These are phyloP conservation scores for Triticum aestivum DNA, from an alignment of 176 grass and related monocot species.

Conservation along the genomic window DNA sequence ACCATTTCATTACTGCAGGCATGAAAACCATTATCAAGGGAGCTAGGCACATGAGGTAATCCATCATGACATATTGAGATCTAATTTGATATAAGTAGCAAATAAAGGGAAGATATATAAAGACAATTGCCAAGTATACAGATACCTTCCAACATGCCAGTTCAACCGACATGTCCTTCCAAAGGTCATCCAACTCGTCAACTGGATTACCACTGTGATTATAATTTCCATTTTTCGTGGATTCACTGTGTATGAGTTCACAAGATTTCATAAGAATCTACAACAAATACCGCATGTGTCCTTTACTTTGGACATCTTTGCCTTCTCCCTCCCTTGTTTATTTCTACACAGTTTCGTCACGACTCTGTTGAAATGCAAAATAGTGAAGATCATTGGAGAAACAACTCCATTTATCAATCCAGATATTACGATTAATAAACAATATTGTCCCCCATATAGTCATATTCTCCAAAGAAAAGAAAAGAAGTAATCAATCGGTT, in stretches of 20 bases:
- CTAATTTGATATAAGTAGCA: slow-evolving; percentile 17
- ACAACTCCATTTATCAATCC: background rate
- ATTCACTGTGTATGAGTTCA: slow-evolving; percentile 28
- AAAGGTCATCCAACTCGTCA: slow-evolving; percentile 57
- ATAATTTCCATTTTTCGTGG: background rate
- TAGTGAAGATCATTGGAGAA: background rate
- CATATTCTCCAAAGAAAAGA: no score
- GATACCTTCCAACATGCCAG: slow-evolving; percentile 57
- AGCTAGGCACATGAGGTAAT: background rate
- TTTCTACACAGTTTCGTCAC: background rate
- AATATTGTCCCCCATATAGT: background rate
- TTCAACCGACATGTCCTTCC: slow-evolving; percentile 63
- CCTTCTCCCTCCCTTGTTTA: background rate
- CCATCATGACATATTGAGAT: background rate
- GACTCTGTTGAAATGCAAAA: slow-evolving; percentile 31
- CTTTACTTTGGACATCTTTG: slow-evolving; percentile 3
- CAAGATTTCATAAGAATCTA: slow-evolving; percentile 25
- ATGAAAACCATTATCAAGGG: background rate
- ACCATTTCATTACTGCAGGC: background rate
- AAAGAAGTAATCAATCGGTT: background rate
- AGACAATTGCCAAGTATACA: background rate
- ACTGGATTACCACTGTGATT: background rate
- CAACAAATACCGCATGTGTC: background rate
- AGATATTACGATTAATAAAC: background rate
- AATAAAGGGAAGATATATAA: background rate